Evolutionary conservation across 768 basidiomycete genomes (phyloP).

Genomic region (Hirschioporus abietinus): DNA sequence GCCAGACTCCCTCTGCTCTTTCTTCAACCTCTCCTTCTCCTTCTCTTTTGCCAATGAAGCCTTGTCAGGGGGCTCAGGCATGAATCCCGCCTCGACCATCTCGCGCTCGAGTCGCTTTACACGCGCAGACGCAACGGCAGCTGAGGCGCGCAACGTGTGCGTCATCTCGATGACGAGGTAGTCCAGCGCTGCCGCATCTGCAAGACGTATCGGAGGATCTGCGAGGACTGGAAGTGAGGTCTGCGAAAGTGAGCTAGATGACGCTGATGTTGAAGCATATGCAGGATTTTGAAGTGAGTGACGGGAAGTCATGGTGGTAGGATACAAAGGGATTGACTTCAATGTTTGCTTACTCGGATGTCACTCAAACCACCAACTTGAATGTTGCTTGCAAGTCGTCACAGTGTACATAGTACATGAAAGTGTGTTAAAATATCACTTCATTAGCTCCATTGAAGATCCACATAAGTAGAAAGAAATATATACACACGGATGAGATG

Average conservation of each 20-base stretch:
- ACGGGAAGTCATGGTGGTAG: constrained; percentile 2
- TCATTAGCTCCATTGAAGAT: too few relatives aligned
- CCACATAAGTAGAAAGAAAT: too few relatives aligned
- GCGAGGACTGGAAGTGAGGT: constrained; percentile 47
- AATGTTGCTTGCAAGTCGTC: too few relatives aligned
- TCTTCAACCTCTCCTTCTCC: constrained; percentile 29
- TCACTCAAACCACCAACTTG: too few relatives aligned
- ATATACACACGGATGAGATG: too few relatives aligned
- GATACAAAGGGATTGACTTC: not conserved
- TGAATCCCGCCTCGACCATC: constrained; percentile 73
- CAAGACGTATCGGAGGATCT: constrained; percentile 54
- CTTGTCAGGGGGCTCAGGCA: constrained; percentile 47
- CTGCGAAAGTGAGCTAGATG: constrained; percentile 17
- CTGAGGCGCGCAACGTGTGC: constrained; percentile 65
- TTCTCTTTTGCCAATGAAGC: constrained; percentile 36
- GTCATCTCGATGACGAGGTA: constrained; percentile 85
- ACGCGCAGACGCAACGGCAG: constrained; percentile 64
- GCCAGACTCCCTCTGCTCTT: constrained; percentile 33
- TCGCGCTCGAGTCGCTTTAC: constrained; percentile 67
- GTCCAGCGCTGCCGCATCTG: constrained; percentile 71
- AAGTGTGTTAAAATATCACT: too few relatives aligned
- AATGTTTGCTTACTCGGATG: too few relatives aligned
- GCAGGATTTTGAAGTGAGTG: constrained; percentile 1
- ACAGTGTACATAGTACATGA: too few relatives aligned
- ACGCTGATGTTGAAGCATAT: constrained; percentile 10